Base-by-base conservation (phyloP, 1,284 basidiomycete species). In the Thelephora terrestris region DNA sequence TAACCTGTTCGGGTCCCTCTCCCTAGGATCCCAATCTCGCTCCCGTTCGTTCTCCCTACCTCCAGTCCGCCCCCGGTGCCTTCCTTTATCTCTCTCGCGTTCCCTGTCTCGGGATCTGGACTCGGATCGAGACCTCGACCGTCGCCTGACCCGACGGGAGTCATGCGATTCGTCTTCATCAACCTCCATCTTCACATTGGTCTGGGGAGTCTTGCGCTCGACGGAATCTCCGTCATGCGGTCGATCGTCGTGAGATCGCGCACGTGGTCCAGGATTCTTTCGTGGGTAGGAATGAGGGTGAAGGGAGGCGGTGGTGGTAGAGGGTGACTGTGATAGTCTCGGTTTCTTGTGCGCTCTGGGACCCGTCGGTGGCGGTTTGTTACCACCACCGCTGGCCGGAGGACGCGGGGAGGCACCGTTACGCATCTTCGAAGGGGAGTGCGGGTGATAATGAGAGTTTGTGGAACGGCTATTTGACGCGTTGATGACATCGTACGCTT, bases 321-420 rank as follows among this genome's bases (percentile, higher is more conserved):
- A 62, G 54, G 69, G 62, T 10, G 76, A 44, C 29, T 83, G 81
- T 7, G 79, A 77, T 5, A 86, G 66, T 10, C 85, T 78, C 16
- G 78, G 78, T 58, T 82, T 84, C 69, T 87, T 88, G 63, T 84
- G 72, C 17, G 83, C 83, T 45, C 85, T 76, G 2, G 85, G 85
- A 16, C 77, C 85, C 4, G 84, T 89, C 0, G 86, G 85, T 9
- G 76, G 78, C 3, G 68, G 69, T 60, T 79, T 84, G n/a, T 66
- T 61, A 27, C 64, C 52, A 16, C 69, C 66, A 47, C 62, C 67
- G 12, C 57, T 27, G 2, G 52, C 37, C 1, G 51, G 29, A n/a
- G 44, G 27, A 35, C 56, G 47, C 36, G 39, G 39, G 12, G 39
- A 42, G 12, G n/a, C 10, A 12, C 58, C 54, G 29, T 52, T 47